Evolutionary conservation across 257 asterid species (phyloP).

Genomic region (Primulina tabacum): DNA sequence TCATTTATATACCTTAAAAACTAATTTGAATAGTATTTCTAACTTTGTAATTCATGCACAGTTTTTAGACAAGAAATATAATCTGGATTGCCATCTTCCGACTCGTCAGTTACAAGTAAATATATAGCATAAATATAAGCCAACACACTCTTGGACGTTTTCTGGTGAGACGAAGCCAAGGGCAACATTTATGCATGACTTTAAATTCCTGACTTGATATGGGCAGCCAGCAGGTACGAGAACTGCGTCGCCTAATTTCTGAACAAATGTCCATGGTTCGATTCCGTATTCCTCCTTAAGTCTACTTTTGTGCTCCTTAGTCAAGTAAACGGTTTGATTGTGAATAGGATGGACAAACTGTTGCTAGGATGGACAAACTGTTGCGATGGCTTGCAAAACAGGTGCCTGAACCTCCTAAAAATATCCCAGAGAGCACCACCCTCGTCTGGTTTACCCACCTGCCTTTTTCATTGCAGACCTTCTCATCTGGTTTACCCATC

Average conservation of each 20-base stretch:
- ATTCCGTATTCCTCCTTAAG: slow-evolving; percentile 52
- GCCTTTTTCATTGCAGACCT: too few relatives aligned
- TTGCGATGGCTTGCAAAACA: slow-evolving; percentile 38
- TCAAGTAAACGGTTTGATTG: slow-evolving; percentile 67
- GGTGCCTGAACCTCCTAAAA: slow-evolving; percentile 56
- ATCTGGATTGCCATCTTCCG: too few relatives aligned
- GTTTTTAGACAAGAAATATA: too few relatives aligned
- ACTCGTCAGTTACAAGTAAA: too few relatives aligned
- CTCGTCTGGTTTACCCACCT: too few relatives aligned
- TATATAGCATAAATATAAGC: background rate
- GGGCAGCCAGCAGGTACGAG: slow-evolving; percentile 52
- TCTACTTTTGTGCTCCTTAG: background rate
- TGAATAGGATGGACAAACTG: slow-evolving; percentile 75
- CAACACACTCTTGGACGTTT: slow-evolving; percentile 33
- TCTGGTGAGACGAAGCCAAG: slow-evolving; percentile 51
- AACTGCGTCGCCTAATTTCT: slow-evolving; percentile 48
- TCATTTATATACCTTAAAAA: too few relatives aligned
- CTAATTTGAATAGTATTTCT: too few relatives aligned
- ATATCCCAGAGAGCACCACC: slow-evolving; percentile 72
- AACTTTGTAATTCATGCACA: too few relatives aligned
- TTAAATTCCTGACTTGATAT: slow-evolving; percentile 48
- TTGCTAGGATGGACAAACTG: slow-evolving; percentile 63
- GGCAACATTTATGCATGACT: slow-evolving; percentile 51
- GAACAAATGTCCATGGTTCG: slow-evolving; percentile 15
- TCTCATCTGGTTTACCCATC: too few relatives aligned